phyloP scores from a whole-genome alignment of 495 filamentous ascomycete genomes.

The Chaetomium tenue region DNA sequence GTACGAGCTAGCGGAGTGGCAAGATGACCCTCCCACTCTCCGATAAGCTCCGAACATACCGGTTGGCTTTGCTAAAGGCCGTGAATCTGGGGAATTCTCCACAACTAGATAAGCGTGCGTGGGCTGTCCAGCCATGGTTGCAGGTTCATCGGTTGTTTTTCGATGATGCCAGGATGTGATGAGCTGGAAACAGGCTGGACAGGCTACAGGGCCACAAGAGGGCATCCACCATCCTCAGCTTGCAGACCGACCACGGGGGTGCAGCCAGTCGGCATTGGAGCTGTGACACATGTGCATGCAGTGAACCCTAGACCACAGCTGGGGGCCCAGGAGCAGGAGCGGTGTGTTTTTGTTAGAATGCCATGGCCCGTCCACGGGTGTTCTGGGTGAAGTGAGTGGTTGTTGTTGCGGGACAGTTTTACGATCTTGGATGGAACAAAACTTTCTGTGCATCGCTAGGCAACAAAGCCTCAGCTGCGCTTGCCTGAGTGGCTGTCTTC shows the following conservation, averaged over 20 bases:
- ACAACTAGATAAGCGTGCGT: conserved; percentile 18
- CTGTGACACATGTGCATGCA: conserved; percentile 9
- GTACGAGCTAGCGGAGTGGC: background rate
- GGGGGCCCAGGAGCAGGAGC: background rate
- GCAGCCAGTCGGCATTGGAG: background rate
- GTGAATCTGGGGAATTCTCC: conserved; percentile 24
- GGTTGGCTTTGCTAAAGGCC: background rate
- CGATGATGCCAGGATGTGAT: background rate
- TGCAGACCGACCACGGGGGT: conserved; percentile 6
- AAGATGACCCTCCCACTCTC: background rate
- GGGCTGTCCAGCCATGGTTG: background rate
- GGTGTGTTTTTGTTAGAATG: background rate
- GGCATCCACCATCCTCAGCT: too few relatives aligned
- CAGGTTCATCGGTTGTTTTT: background rate
- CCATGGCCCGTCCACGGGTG: background rate
- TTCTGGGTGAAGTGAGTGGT: background rate
- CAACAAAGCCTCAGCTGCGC: background rate
- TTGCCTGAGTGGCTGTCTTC: background rate
- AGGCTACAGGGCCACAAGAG: too few relatives aligned
- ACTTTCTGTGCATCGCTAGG: background rate
- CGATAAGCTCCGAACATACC: conserved; percentile 20
- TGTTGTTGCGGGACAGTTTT: background rate
- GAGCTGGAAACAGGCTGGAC: background rate
- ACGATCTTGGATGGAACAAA: background rate
- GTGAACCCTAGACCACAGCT: background rate